Evolutionary conservation across 2,329 filamentous ascomycete genomes (phyloP), one percentile per base, ranked within the genome.

Genomic region (Sporothrix pseudoabietina): DNA sequence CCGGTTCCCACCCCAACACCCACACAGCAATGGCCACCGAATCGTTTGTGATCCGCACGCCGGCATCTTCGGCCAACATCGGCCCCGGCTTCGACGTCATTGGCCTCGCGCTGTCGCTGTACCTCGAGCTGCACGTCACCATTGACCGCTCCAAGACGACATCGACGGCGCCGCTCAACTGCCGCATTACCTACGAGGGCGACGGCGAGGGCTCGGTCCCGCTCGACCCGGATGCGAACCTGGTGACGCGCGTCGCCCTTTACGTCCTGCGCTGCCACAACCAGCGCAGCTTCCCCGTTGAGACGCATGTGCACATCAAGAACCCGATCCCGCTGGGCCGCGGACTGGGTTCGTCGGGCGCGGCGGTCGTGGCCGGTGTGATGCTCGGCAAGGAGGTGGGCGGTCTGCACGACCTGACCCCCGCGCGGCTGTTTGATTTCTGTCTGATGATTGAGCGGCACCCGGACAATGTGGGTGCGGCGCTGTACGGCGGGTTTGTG

Each of bases 21-120:
- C 22, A 49, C 52, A 70, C 47, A 39, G 44, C 68, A 59, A 78
- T 77, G 77, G 72, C 75, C 19, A 73, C 75, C 59, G 87, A 89
- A 79, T 89, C 88, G 72, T 91, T 92, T 82, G 84, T 87, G 77
- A 92, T 94, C 86, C 89, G 88, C 83, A 93, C 94, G 75, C 95
- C 95, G 77, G 97, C 93, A 85, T 98, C 95, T 75, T 98, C 94
- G 75, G 95, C 95, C 84, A 98, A 98, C 86, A 98, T 98, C 80
- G 95, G 94, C 77, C 95, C 95, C 68, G 95, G 95, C 74, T 99
- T 98, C 86, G 95, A 99, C 85, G 95, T 98, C 78, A 97, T 98
- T 81, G 94, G 96, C 77, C 91, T 99, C 75, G 95, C 95, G 9
- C 87, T 99, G 77, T 97, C 94, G 77, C 90, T 98, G 82, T 97